phyloP scores from a whole-genome alignment of 208 protist species.

The Histomonas meleagridis region DNA sequence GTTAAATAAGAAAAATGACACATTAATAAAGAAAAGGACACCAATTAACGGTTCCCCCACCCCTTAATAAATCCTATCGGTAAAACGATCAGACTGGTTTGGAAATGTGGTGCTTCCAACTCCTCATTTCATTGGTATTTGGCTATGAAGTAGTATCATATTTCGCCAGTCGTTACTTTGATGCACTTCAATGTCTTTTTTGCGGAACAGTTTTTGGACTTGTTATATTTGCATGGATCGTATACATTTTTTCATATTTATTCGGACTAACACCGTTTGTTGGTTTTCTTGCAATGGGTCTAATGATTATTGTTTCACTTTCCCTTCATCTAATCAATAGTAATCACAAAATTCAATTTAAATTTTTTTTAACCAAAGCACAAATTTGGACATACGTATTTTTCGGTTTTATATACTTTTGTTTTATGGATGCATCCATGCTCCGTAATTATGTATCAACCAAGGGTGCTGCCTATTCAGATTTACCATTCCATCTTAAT shows the following conservation, averaged over 20 bases:
- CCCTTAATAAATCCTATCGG: too few species aligned
- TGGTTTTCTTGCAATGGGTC: not conserved
- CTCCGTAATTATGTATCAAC: not conserved
- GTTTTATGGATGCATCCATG: not conserved
- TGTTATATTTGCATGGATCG: not conserved
- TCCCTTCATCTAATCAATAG: not conserved
- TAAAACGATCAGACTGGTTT: too few species aligned
- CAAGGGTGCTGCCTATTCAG: not conserved
- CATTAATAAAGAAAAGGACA: too few species aligned
- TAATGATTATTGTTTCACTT: not conserved
- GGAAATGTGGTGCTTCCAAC: not conserved
- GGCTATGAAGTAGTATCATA: not conserved
- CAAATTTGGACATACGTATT: not conserved
- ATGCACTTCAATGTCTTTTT: not conserved
- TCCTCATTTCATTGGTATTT: not conserved
- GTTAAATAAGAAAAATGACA: too few species aligned
- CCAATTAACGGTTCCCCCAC: too few species aligned
- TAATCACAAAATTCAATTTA: not conserved
- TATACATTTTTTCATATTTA: not conserved
- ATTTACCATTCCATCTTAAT: conserved; percentile 4
- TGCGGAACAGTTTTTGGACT: not conserved
- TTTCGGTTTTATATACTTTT: not conserved
- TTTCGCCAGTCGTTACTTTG: not conserved
- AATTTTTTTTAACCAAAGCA: not conserved
- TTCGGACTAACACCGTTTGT: not conserved